Evolutionary conservation across 805 yeast genomes (phyloP).

Genomic region (Candida stauntonica): DNA sequence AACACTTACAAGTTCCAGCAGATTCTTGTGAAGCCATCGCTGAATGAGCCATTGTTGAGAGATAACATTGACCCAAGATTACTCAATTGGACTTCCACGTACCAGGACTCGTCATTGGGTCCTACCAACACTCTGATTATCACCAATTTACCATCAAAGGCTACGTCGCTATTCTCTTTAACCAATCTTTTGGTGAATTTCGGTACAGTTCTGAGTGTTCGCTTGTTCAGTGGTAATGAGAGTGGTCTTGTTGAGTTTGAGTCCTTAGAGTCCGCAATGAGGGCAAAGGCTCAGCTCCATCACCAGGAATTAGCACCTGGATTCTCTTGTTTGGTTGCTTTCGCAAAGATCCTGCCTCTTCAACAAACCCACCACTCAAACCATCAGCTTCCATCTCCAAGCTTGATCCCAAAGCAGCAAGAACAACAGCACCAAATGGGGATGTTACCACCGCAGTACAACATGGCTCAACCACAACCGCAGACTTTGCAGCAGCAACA

Average conservation of each 20-base stretch:
- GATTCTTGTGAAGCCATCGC: conserved; percentile 3
- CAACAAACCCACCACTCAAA: conserved; percentile 15
- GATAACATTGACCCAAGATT: conserved; percentile 61
- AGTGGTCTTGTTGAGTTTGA: conserved; percentile 70
- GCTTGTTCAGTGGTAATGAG: conserved; percentile 48
- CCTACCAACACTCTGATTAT: conserved; percentile 77
- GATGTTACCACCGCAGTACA: neutral
- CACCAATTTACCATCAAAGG: conserved; percentile 68
- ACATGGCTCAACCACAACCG: conserved; percentile 23
- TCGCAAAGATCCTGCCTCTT: conserved; percentile 62
- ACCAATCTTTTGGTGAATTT: conserved; percentile 56
- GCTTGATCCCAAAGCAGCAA: conserved; percentile 5
- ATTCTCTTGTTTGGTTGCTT: conserved; percentile 68
- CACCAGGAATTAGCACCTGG: conserved; percentile 84
- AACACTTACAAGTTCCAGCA: conserved; percentile 1
- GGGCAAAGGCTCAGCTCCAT: conserved; percentile 71
- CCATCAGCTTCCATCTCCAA: conserved; percentile 14
- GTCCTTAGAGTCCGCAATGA: conserved; percentile 69
- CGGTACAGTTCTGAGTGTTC: conserved; percentile 57
- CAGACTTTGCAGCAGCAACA: conserved; percentile 15
- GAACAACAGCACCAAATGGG: conserved; percentile 6
- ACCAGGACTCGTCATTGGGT: conserved; percentile 63
- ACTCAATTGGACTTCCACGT: conserved; percentile 62
- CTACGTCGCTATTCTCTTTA: conserved; percentile 49
- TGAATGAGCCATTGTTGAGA: conserved; percentile 30